Conservation (phyloP, 306 rosid genomes). For the Mucuna pruriens region DNA sequence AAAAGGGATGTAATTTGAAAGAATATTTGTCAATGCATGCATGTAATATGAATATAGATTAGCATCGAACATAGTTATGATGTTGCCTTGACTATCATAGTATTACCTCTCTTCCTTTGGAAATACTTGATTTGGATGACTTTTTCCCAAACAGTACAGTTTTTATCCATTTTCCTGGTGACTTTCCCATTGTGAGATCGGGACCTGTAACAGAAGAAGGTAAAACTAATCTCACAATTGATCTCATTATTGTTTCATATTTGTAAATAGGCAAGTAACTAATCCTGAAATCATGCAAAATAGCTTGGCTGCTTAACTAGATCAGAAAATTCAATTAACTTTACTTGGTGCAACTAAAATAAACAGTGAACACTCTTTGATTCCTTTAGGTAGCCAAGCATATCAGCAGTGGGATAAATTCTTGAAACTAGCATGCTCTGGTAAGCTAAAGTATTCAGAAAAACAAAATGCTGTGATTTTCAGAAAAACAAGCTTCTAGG, state of each 20-base stretch:
- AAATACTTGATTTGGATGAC: constrained; percentile 66
- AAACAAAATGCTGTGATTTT: constrained; percentile 1
- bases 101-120: constrained; percentile 75
- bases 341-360: background rate
- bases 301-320: constrained; percentile 16
- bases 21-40: constrained; percentile 13
- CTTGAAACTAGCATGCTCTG: background rate
- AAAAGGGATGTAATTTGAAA: background rate
- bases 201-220: constrained; percentile 46
- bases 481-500: background rate
- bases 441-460: constrained; percentile 1
- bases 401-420: background rate
- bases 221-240: constrained; percentile 23
- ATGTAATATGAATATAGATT: background rate
- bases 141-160: constrained; percentile 87
- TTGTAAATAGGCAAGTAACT: background rate
- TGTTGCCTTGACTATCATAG: constrained; percentile 11
- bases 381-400: background rate
- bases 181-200: constrained; percentile 77
- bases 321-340: constrained; percentile 30
- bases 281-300: constrained; percentile 27
- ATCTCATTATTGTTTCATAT: constrained; percentile 1
- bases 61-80: background rate
- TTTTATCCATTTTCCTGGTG: constrained; percentile 98
- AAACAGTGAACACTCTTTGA: constrained; percentile 16